Evolutionary conservation across 225 moss, liverwort and hornwort species (phyloP).

Genomic region (Bryum argenteum): DNA sequence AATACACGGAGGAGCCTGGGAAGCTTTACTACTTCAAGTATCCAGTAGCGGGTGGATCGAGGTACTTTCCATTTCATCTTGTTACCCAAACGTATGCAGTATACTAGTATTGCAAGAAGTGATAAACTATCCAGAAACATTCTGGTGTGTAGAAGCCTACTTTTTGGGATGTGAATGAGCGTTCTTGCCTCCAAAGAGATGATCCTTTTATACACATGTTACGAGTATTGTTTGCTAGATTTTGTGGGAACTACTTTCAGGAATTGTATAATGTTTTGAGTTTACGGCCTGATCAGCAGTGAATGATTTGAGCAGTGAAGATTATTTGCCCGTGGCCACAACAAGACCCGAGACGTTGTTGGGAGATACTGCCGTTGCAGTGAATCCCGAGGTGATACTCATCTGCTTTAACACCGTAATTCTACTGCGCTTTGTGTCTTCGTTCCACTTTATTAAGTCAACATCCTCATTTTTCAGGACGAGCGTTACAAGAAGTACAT

Average conservation of each 20-base stretch:
- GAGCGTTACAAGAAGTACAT: conserved; percentile 69
- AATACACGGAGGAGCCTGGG: conserved; percentile 79
- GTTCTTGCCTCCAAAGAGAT: background rate
- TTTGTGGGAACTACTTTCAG: conserved; percentile 2
- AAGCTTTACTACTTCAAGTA: conserved; percentile 72
- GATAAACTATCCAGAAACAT: background rate
- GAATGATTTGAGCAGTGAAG: conserved; percentile 52
- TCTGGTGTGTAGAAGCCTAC: background rate
- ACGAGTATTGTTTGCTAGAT: background rate
- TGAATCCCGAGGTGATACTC: conserved; percentile 53
- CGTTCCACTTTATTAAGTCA: conserved; percentile 9
- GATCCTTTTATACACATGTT: background rate
- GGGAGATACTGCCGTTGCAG: conserved; percentile 81
- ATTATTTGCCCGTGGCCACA: conserved; percentile 78
- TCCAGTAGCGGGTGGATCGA: conserved; percentile 66
- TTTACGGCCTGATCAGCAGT: conserved; percentile 23
- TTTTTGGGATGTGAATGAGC: conserved; percentile 13
- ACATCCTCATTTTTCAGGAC: conserved; percentile 47
- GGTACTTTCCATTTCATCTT: conserved; percentile 32
- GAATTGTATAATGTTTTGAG: conserved; percentile 13
- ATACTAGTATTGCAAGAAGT: background rate
- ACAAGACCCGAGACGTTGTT: conserved; percentile 80
- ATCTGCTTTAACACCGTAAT: conserved; percentile 8
- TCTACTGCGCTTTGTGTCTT: background rate
- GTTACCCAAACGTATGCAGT: background rate